Percentiles rank a stretch among this genome's conserved stretches.
phyloP scores from a whole-genome alignment of 148 eudicot species.

The Polygonum maritimum region DNA sequence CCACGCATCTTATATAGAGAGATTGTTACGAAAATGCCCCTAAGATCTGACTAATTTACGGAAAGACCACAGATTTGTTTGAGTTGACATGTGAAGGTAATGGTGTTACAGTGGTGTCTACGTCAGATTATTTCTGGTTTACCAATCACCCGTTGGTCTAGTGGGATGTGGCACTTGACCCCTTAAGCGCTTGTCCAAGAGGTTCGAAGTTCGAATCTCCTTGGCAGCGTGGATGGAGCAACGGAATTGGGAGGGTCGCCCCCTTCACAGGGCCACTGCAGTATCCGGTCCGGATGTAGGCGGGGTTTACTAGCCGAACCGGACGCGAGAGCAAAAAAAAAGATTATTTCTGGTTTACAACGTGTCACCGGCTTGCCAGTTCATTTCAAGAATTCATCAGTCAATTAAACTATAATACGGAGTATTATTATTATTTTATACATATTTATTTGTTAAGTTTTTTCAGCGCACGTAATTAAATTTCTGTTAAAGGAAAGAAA shows the following conservation, averaged over 20 bases:
- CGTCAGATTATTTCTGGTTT: background rate
- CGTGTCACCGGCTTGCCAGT: constrained; percentile 3
- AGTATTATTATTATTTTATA: background rate
- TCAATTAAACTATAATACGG: too few relatives aligned
- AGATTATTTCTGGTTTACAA: background rate
- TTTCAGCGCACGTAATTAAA: background rate
- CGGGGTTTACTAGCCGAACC: too few relatives aligned
- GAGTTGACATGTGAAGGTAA: constrained; percentile 2
- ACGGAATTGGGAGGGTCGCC: too few relatives aligned
- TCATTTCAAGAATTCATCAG: background rate
- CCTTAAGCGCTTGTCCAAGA: too few relatives aligned
- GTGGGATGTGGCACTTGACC: too few relatives aligned
- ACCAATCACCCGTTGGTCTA: too few relatives aligned
- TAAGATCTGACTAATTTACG: constrained; percentile 1
- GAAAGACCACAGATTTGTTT: background rate
- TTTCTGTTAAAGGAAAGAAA: background rate
- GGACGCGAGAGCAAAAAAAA: too few relatives aligned
- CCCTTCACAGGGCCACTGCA: too few relatives aligned
- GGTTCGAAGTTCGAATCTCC: too few relatives aligned
- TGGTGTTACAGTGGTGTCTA: background rate
- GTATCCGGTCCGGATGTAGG: too few relatives aligned
- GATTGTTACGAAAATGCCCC: background rate
- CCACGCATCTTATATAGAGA: constrained; percentile 14
- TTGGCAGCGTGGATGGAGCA: too few relatives aligned
- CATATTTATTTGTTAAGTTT: background rate